A percentile compares a stretch with the other conserved stretches of the same genome.
phyloP scores from a whole-genome alignment of 2,329 filamentous ascomycete species.

The Alternaria postmessia region DNA sequence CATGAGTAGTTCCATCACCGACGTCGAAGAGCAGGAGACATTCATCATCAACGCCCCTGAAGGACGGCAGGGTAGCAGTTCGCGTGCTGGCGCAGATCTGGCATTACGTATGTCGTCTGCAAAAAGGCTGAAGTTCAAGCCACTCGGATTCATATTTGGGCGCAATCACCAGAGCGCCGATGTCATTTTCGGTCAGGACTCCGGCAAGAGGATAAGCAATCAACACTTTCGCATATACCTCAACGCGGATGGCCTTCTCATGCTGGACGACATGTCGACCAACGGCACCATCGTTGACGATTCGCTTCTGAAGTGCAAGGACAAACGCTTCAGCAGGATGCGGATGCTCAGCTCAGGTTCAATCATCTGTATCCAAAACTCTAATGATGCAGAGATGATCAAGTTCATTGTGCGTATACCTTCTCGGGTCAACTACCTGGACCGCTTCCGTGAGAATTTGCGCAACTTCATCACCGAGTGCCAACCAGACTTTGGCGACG shows the following conservation, averaged over 20 bases:
- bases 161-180: conserved; percentile 78
- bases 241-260: conserved; percentile 83
- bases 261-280: conserved; percentile 94
- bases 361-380: conserved; percentile 72
- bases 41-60: conserved; percentile 57
- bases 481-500: conserved; percentile 30
- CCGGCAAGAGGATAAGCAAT: conserved; percentile 82
- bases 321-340: conserved; percentile 52
- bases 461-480: conserved; percentile 66
- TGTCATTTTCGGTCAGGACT: conserved; percentile 69
- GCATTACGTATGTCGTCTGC: conserved; percentile 80
- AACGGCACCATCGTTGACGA: conserved; percentile 92
- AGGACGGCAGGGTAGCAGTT: conserved; percentile 25
- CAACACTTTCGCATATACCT: conserved; percentile 95
- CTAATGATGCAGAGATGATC: conserved; percentile 67
- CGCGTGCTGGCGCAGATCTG: conserved; percentile 63
- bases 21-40: conserved; percentile 55
- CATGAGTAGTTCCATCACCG: conserved; percentile 47
- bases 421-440: conserved; percentile 70
- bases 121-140: conserved; percentile 66
- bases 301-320: conserved; percentile 66
- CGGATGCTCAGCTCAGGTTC: conserved; percentile 76
- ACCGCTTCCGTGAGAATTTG: conserved; percentile 74
- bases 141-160: conserved; percentile 84
- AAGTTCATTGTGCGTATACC: conserved; percentile 88